phyloP scores from a whole-genome alignment of 176 grass and related monocot genomes.

The Rhynchospora tenuis region DNA sequence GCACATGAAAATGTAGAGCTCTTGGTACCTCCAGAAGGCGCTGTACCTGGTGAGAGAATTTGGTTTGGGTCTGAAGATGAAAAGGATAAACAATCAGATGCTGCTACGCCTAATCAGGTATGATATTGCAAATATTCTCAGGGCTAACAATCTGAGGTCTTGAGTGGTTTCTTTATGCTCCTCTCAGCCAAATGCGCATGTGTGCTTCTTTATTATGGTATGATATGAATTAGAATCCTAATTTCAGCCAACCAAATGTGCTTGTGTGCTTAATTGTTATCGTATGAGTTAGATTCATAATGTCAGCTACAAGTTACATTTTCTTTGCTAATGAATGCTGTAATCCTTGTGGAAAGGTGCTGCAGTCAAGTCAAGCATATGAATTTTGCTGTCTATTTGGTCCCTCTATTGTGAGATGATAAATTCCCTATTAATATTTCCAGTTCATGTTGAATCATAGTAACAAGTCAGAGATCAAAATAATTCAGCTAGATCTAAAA shows the following conservation, averaged over 20 bases:
- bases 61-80: conserved; percentile 86
- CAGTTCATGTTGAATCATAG: background rate
- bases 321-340: background rate
- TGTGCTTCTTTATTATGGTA: background rate
- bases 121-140: background rate
- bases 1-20: conserved; percentile 83
- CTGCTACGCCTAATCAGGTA: conserved; percentile 84
- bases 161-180: background rate
- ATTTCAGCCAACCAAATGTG: background rate
- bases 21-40: conserved; percentile 76
- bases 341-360: background rate
- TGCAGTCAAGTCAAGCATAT: background rate
- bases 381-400: background rate
- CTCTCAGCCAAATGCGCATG: conserved; percentile 16
- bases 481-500: background rate
- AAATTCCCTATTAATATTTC: background rate
- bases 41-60: conserved; percentile 77
- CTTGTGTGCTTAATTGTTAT: background rate
- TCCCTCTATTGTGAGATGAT: background rate
- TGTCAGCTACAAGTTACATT: background rate
- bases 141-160: background rate
- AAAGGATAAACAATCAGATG: conserved; percentile 55
- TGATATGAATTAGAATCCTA: background rate
- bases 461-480: background rate
- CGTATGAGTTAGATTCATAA: background rate